A percentile compares a stretch with the other conserved stretches of the same genome.
Evolutionary conservation across 1,284 basidiomycete genomes (phyloP).

Genomic region (Sphagnurus paluster): DNA sequence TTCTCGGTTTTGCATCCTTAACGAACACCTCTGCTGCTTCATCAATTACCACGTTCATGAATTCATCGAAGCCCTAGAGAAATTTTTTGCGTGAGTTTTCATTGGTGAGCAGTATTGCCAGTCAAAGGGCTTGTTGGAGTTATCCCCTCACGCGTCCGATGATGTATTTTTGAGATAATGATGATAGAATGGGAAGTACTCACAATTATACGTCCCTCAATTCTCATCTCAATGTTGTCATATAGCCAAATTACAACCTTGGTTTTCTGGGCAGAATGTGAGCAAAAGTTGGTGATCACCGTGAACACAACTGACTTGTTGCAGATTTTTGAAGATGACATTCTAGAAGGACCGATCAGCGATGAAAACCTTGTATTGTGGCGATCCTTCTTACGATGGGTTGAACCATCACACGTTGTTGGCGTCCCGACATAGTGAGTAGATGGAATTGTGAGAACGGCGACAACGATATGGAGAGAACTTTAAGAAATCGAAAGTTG

Average conservation of each 20-base stretch:
- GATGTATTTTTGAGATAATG: not conserved
- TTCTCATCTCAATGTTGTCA: constrained; percentile 95
- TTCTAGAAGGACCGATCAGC: constrained; percentile 57
- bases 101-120: no score
- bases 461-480: constrained; percentile 13
- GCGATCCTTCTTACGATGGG: constrained; percentile 76
- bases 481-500: constrained; percentile 1
- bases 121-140: constrained; percentile 1
- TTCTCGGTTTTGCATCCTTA: constrained; percentile 81
- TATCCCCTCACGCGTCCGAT: not conserved
- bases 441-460: constrained; percentile 24
- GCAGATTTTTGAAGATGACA: constrained; percentile 98
- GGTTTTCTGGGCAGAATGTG: constrained; percentile 53
- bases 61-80: constrained; percentile 95
- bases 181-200: constrained; percentile 35
- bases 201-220: constrained; percentile 96
- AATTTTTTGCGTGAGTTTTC: no score
- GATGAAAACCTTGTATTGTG: constrained; percentile 14
- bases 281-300: constrained; percentile 2
- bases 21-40: constrained; percentile 93
- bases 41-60: constrained; percentile 99
- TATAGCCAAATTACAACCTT: constrained; percentile 96
- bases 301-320: constrained; percentile 54
- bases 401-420: constrained; percentile 96
- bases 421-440: constrained; percentile 83